These are phyloP conservation scores for Epichloe baconii DNA, from an alignment of 2,329 filamentous ascomycete genomes.

Conservation along the genomic window DNA sequence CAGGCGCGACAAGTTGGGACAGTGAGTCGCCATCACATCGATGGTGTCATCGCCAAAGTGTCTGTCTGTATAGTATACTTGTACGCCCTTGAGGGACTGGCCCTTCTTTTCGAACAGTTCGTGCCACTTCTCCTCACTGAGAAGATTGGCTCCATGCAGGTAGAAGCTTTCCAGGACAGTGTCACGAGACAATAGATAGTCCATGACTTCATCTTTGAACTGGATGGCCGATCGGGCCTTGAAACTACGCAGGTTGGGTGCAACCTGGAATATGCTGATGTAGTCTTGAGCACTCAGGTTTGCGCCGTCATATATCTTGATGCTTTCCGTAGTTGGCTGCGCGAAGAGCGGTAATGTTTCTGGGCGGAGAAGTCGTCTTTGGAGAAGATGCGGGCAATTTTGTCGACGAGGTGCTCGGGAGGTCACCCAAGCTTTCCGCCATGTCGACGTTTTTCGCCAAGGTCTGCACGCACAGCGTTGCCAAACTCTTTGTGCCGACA, in stretches of 20 bases:
- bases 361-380: slow-evolving; percentile 44
- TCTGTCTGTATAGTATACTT: slow-evolving; percentile 73
- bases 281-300: slow-evolving; percentile 66
- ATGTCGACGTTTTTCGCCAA: slow-evolving; percentile 49
- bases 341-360: slow-evolving; percentile 44
- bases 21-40: slow-evolving; percentile 45
- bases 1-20: slow-evolving; percentile 56
- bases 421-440: slow-evolving; percentile 48
- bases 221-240: slow-evolving; percentile 79
- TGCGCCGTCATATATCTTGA: slow-evolving; percentile 45
- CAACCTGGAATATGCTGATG: slow-evolving; percentile 64
- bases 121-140: slow-evolving; percentile 65
- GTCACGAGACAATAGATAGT: slow-evolving; percentile 65
- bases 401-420: slow-evolving; percentile 42
- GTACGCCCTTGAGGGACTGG: slow-evolving; percentile 49
- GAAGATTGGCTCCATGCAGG: slow-evolving; percentile 71
- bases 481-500: slow-evolving; percentile 55
- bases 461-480: slow-evolving; percentile 50
- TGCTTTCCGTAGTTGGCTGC: slow-evolving; percentile 33
- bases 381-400: slow-evolving; percentile 44
- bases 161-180: slow-evolving; percentile 59
- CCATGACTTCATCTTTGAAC: slow-evolving; percentile 73
- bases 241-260: slow-evolving; percentile 54
- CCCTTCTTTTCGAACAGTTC: slow-evolving; percentile 56
- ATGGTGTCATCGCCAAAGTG: slow-evolving; percentile 65